phyloP scores from a whole-genome alignment of 257 asterid genomes.

The Capsicum rhomboideum region DNA sequence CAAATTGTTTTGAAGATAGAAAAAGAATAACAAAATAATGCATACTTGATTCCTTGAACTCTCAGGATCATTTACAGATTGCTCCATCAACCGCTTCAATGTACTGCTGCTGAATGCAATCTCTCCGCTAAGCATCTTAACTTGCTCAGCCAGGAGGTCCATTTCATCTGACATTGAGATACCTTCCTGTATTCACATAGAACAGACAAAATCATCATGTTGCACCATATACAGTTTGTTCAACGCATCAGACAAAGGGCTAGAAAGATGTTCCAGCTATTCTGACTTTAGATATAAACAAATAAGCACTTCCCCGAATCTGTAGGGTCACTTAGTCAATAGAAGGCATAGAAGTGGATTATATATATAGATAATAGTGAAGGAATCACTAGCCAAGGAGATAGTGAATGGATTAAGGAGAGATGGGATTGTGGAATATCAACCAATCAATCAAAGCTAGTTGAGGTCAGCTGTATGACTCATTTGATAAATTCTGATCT shows the following conservation, averaged over 20 bases:
- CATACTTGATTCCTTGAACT: conserved; percentile 70
- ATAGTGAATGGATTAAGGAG: not conserved
- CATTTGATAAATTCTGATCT: not conserved
- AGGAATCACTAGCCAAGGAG: not conserved
- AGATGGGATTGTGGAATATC: not conserved
- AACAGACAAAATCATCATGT: not conserved
- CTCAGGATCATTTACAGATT: conserved; percentile 83
- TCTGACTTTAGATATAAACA: not conserved
- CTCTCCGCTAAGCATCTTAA: conserved; percentile 99
- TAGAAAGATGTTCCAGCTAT: not conserved
- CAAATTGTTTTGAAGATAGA: not conserved
- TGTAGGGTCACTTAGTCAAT: not conserved
- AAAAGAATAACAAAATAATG: not conserved
- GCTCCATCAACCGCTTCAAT: conserved; percentile 82
- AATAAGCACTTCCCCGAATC: not conserved
- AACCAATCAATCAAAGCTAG: not conserved
- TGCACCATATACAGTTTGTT: not conserved
- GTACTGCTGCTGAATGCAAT: conserved; percentile 93
- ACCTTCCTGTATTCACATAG: conserved; percentile 50
- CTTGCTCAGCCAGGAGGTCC: conserved; percentile 96
- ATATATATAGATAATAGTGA: not conserved
- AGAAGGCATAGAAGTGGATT: not conserved
- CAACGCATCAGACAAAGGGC: not conserved
- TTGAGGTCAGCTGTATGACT: not conserved
- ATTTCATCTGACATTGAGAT: conserved; percentile 75